Percentiles rank a stretch among this genome's conserved stretches.
Conservation (phyloP, 352 stramenopile genomes). For the Phytopythium kandeliae region DNA sequence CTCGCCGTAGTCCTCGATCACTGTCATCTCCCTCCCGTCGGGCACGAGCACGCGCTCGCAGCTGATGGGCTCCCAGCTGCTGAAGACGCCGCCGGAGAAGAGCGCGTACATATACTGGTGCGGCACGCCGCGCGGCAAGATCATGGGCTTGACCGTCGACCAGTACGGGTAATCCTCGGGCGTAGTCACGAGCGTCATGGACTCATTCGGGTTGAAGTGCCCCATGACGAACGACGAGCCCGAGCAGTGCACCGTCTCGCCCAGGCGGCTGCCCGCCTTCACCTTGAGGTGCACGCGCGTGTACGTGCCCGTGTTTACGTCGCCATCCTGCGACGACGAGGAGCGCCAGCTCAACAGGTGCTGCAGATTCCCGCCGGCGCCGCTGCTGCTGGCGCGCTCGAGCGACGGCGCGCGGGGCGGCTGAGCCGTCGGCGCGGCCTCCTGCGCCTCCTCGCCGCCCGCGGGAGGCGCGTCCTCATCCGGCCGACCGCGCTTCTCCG, state of each 20-base stretch:
- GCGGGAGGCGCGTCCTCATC: slow-evolving; percentile 7
- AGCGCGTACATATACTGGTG: slow-evolving; percentile 91
- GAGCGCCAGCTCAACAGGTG: slow-evolving; percentile 33
- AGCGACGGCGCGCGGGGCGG: neutral
- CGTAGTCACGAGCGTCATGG: slow-evolving; percentile 94
- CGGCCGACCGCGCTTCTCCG: slow-evolving; percentile 37
- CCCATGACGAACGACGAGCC: slow-evolving; percentile 84
- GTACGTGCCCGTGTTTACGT: slow-evolving; percentile 81
- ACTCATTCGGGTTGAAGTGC: slow-evolving; percentile 85
- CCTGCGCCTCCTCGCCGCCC: slow-evolving; percentile 11
- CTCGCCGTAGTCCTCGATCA: slow-evolving; percentile 68
- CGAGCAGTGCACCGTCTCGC: slow-evolving; percentile 73
- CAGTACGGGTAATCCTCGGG: slow-evolving; percentile 96
- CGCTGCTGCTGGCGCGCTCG: slow-evolving; percentile 1
- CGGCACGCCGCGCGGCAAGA: slow-evolving; percentile 79
- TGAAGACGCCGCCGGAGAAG: slow-evolving; percentile 82
- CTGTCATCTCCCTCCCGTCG: slow-evolving; percentile 73
- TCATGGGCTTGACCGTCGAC: slow-evolving; percentile 91
- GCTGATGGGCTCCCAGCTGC: slow-evolving; percentile 76
- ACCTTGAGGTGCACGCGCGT: slow-evolving; percentile 74
- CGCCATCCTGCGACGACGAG: slow-evolving; percentile 27
- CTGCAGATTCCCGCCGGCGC: slow-evolving; percentile 11
- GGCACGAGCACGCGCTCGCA: slow-evolving; percentile 66
- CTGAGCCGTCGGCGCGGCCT: slow-evolving; percentile 5
- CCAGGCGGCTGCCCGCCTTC: slow-evolving; percentile 59